A percentile compares a stretch with the other conserved stretches of the same genome.
phyloP scores from a whole-genome alignment of 352 stramenopile species.

The Pythium scleroteichum region DNA sequence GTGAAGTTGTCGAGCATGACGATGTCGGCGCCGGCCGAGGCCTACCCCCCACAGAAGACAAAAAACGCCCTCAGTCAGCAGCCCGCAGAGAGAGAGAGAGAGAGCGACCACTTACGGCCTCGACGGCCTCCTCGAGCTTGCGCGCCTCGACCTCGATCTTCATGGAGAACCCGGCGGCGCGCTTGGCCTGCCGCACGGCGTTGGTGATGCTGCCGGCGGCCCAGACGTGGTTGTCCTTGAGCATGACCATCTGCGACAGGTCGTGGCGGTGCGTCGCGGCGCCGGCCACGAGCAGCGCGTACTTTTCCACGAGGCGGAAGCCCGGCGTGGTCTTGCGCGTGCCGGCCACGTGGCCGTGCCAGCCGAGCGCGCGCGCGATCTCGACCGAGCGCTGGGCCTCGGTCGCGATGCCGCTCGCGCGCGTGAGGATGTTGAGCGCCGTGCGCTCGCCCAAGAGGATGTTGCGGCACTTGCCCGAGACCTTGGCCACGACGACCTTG shows the following conservation, averaged over 20 bases:
- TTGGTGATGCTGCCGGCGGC: conserved; percentile 93
- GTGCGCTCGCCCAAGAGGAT: conserved; percentile 97
- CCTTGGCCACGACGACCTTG: conserved; percentile 92
- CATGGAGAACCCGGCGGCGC: conserved; percentile 95
- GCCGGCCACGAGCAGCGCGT: conserved; percentile 96
- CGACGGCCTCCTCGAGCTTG: conserved; percentile 91
- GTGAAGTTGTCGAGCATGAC: conserved; percentile 99
- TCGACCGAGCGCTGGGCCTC: conserved; percentile 67
- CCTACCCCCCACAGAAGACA: conserved; percentile 34
- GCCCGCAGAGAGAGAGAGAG: neutral
- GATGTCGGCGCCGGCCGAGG: conserved; percentile 86
- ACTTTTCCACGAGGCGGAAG: conserved; percentile 99
- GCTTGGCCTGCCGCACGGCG: conserved; percentile 91
- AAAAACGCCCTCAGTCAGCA: too few relatives aligned
- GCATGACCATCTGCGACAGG: conserved; percentile 99
- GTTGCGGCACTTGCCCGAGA: conserved; percentile 93
- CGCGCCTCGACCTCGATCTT: conserved; percentile 99
- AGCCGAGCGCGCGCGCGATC: conserved; percentile 64
- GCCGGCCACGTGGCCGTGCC: conserved; percentile 94
- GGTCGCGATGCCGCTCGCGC: conserved; percentile 95
- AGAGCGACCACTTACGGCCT: conserved; percentile 72
- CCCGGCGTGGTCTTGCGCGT: conserved; percentile 99
- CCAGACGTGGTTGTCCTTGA: conserved; percentile 99
- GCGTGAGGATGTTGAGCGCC: conserved; percentile 96
- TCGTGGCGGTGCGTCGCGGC: conserved; percentile 94